Evolutionary conservation across 768 basidiomycete species (phyloP), one percentile per base, ranked within the genome.

Genomic region (Russula ochroleuca): DNA sequence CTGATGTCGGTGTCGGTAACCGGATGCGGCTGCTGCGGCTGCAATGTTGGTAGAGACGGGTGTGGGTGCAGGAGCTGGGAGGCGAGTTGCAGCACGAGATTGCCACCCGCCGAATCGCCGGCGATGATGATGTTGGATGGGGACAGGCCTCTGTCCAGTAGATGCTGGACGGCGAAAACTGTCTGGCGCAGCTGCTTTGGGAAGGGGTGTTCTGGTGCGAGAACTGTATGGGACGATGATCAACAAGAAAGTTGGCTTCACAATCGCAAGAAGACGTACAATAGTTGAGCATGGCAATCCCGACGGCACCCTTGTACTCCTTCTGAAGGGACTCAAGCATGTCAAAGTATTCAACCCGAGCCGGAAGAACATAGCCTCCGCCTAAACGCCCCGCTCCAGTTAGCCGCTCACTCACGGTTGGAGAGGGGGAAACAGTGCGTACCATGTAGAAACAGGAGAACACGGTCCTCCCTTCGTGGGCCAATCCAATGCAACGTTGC

Each of bases 61-160:
- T 64, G 66, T 0, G 70, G 66, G 8, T 71, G 68, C 0, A 71
- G 54, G 10, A 69, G 13, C 31, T 66, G 68, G 1, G 61, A 45
- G 1, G 66, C 50, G 15, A 69, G 57, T 55, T 71, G 70, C 9
- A 71, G 11, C 8, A 57, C 51, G 9, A 71, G 45, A 57, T 69
- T 71, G 15, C 54, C 56, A 8, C 56, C 56, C 35, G 56, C 56
- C 2, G 56, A 57, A 31, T 57, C 43, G 28, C 70, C 70, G 1
- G 62, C 65, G 31, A 71, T 47, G 47, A 58, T 59, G n/a, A 71
- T 69, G n/a, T 67, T 64, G 13, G 70, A 64, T 3, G 66, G 33
- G 31, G 57, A 48, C 5, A 64, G 37, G 21, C 70, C 70, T 11
- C 40, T 45, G 13, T 63, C 61, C 3, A 67, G 53, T 21, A 70